Evolutionary conservation across 805 yeast species (phyloP), one percentile per base, ranked within the genome.

Genomic region (Jamesozyma jinghongensis): DNA sequence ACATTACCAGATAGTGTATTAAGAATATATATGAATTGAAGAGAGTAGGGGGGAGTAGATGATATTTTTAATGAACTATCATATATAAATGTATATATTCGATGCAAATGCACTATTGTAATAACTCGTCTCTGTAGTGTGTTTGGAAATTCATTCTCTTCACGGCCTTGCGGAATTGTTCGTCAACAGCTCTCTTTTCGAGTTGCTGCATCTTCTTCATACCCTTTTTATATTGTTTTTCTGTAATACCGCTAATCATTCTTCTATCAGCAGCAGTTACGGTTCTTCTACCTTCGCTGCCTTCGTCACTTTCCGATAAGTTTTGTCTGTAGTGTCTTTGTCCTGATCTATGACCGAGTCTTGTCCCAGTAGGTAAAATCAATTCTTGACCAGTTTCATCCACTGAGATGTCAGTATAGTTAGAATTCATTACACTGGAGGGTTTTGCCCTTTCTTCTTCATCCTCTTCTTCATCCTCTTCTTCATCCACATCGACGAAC

Each of bases 311-410:
- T 1, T 70, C 63, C 19, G 69, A 66, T 36, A 72, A 48, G 46
- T 75, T 75, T 61, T 84, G 95, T 55, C 82, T 78, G 61, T 79
- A 79, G 56, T 76, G 79, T 46, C 90, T 69, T 38, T 75, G 73
- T 52, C 84, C 67, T 1, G 87, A 70, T 48, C 97, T 70, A 59
- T 90, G 96, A 0, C 95, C 95, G 1, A 84, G 75, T 36, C 78
- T 75, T 3, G 76, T 63, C 2, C 97, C 97, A 17, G 81, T 73
- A 2, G 95, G 92, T 34, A 88, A 67, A 3, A 77, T 71, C 32
- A 87, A 62, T 52, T 83, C 86, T 28, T 71, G 71, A 4, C 86
- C 86, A 7, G 71, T 53, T 30, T 62, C 68, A 50, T 73, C 80
- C n/a, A 73, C 58, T 6, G 61, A 66, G 19, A 65, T 74, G 34